Conservation (phyloP, 768 basidiomycete genomes). For the Kwoniella mangroviensis region DNA sequence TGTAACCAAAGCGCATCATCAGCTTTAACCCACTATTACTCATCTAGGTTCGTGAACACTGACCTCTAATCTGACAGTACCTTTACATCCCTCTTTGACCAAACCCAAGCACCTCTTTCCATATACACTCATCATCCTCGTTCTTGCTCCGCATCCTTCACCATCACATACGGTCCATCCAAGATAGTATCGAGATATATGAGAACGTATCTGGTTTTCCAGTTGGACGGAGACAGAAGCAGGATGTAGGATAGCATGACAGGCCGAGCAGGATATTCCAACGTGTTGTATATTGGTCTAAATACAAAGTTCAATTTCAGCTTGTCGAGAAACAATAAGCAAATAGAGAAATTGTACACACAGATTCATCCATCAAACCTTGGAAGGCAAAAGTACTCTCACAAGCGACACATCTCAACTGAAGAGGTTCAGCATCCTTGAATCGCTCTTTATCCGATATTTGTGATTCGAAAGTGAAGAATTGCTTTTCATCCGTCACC, state of each 20-base stretch:
- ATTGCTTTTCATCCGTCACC: constrained; percentile 66
- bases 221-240: constrained; percentile 81
- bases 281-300: constrained; percentile 70
- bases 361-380: constrained; percentile 56
- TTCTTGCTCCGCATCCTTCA: constrained; percentile 75
- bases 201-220: constrained; percentile 78
- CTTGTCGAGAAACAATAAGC: too few species aligned
- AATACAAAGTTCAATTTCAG: constrained; percentile 6
- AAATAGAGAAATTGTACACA: constrained; percentile 27
- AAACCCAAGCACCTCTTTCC: constrained; percentile 75
- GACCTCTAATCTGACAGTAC: constrained; percentile 76
- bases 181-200: constrained; percentile 82
- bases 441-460: constrained; percentile 86
- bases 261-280: constrained; percentile 75
- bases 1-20: constrained; percentile 55
- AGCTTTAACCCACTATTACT: not conserved
- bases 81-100: constrained; percentile 65
- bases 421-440: constrained; percentile 72
- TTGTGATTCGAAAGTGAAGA: constrained; percentile 84
- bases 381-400: constrained; percentile 60
- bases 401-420: constrained; percentile 78
- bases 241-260: constrained; percentile 63
- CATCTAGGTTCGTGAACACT: constrained; percentile 35
- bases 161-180: constrained; percentile 89
- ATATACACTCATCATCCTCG: constrained; percentile 93